Conservation (phyloP, 345 rosid species). For the Crucihimalaya himalaica region DNA sequence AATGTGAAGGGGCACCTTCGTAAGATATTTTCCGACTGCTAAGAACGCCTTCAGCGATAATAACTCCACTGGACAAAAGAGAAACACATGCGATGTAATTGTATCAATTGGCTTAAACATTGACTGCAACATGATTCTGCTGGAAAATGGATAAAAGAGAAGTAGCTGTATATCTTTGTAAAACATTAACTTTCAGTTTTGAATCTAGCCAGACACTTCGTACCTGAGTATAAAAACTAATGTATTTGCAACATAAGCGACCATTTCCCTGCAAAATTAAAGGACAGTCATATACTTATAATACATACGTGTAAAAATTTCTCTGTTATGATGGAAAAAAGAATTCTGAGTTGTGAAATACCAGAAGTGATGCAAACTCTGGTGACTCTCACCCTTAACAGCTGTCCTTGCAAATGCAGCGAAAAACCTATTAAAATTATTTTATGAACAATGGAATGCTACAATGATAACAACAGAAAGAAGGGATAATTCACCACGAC, state of each 20-base stretch:
- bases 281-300: not conserved
- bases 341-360: conserved; percentile 36
- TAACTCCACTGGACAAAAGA: conserved; percentile 76
- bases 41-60: conserved; percentile 85
- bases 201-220: conserved; percentile 12
- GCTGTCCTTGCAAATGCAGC: conserved; percentile 91
- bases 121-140: not conserved
- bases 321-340: not conserved
- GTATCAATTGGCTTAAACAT: not conserved
- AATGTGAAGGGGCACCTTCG: conserved; percentile 44
- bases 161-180: not conserved
- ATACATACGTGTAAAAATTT: conserved; percentile 39
- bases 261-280: conserved; percentile 79
- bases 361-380: conserved; percentile 94
- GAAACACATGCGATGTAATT: conserved; percentile 13
- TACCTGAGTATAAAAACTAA: conserved; percentile 90
- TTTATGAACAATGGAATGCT: not conserved
- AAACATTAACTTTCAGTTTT: not conserved
- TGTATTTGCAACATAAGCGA: conserved; percentile 91
- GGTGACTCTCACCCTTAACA: conserved; percentile 88
- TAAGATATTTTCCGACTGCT: conserved; percentile 43
- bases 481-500: conserved; percentile 38
- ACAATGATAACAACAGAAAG: conserved; percentile 2
- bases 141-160: not conserved
- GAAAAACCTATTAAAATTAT: conserved; percentile 41